Percentiles rank a stretch among this genome's conserved stretches.
Evolutionary conservation across 2,329 filamentous ascomycete species (phyloP).

Genomic region (Colletotrichum phormii): DNA sequence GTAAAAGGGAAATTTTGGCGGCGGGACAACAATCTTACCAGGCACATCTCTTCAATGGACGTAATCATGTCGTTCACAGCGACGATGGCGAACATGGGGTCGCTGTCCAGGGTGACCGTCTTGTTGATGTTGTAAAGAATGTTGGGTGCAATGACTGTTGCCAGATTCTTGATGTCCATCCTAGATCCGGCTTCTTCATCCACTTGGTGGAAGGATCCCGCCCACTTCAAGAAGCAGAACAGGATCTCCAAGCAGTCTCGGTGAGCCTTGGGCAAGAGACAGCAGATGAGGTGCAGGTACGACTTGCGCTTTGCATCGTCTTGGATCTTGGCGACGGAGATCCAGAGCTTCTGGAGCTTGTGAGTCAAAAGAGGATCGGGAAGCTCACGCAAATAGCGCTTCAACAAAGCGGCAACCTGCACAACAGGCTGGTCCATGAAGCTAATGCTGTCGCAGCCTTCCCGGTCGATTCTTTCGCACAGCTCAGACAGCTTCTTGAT

Average conservation of each 20-base stretch:
- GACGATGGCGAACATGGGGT: conserved; percentile 93
- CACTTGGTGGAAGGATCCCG: conserved; percentile 94
- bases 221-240: conserved; percentile 97
- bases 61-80: conserved; percentile 92
- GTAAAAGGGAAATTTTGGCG: neutral
- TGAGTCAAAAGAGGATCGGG: conserved; percentile 95
- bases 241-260: conserved; percentile 95
- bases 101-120: conserved; percentile 78
- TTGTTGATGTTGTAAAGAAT: conserved; percentile 82
- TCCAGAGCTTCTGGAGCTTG: conserved; percentile 92
- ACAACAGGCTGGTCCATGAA: conserved; percentile 91
- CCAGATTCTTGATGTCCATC: conserved; percentile 98
- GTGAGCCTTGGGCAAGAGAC: conserved; percentile 90
- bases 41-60: conserved; percentile 95
- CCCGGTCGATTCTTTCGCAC: conserved; percentile 85
- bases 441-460: conserved; percentile 87
- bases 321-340: conserved; percentile 87
- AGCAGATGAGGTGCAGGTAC: conserved; percentile 90
- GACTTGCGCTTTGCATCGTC: conserved; percentile 86
- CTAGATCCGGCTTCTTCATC: conserved; percentile 98
- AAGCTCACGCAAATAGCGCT: conserved; percentile 94
- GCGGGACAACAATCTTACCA: conserved; percentile 70
- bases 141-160: conserved; percentile 97
- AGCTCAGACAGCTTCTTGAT: conserved; percentile 93
- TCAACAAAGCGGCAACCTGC: conserved; percentile 91